Evolutionary conservation across 208 protist species (phyloP).

Genomic region (Naegleria fowleri): DNA sequence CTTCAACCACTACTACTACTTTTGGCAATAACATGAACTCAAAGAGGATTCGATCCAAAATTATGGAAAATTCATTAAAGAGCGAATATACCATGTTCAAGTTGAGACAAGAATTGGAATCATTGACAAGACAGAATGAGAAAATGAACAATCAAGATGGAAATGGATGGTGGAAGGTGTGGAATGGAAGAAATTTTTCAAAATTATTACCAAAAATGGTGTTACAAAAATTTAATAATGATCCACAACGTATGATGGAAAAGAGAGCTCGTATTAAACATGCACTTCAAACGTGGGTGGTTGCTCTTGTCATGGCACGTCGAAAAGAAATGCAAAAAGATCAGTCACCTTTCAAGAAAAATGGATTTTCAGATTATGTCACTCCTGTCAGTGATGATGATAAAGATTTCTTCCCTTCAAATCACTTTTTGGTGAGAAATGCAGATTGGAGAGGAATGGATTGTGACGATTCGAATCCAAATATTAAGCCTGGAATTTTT

Average conservation of each 20-base stretch:
- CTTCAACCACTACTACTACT: no score
- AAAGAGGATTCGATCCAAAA: no score
- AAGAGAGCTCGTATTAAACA: not conserved
- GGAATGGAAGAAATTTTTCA: not conserved
- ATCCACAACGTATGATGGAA: not conserved
- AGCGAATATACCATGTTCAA: not conserved
- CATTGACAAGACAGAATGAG: not conserved
- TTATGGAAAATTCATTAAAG: not conserved
- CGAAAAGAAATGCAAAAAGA: not conserved
- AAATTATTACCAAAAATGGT: not conserved
- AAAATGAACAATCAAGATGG: no score
- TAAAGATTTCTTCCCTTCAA: conserved; percentile 49
- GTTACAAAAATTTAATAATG: not conserved
- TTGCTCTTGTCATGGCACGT: not conserved
- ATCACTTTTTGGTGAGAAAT: conserved; percentile 29
- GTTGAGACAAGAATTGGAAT: not conserved
- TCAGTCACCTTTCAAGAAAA: no score
- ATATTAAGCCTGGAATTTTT: not conserved
- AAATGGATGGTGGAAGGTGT: not conserved
- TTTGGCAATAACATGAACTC: no score
- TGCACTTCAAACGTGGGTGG: not conserved
- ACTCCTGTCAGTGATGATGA: conserved; percentile 45
- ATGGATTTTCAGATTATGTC: not conserved
- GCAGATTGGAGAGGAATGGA: conserved; percentile 31
- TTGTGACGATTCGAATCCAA: not conserved